phyloP scores from a whole-genome alignment of 2,329 filamentous ascomycete genomes.

The Arthrocladium fulminans region DNA sequence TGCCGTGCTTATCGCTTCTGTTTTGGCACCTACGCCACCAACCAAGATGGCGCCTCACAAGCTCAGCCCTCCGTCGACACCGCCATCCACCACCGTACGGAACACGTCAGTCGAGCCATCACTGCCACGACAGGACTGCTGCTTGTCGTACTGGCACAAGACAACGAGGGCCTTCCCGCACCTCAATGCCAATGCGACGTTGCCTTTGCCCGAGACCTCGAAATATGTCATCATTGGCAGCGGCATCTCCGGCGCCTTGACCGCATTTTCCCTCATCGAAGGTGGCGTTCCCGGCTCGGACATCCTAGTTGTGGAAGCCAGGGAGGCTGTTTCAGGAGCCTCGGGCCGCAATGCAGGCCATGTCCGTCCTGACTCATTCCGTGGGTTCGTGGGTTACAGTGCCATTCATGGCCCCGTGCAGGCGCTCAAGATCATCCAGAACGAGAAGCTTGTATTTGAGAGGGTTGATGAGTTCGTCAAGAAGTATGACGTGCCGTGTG shows the following conservation, averaged over 20 bases:
- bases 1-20: neutral
- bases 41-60: slow-evolving; percentile 8
- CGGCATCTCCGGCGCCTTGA: slow-evolving; percentile 35
- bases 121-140: slow-evolving; percentile 23
- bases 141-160: slow-evolving; percentile 38
- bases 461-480: slow-evolving; percentile 35
- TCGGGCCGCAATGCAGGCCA: slow-evolving; percentile 40
- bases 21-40: neutral
- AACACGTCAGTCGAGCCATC: neutral
- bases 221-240: slow-evolving; percentile 37
- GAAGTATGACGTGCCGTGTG: slow-evolving; percentile 35
- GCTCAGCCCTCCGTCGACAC: slow-evolving; percentile 3
- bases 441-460: slow-evolving; percentile 36
- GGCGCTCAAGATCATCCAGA: slow-evolving; percentile 39
- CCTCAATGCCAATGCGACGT: slow-evolving; percentile 31
- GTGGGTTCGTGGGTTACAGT: slow-evolving; percentile 39
- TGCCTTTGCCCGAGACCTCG: slow-evolving; percentile 24
- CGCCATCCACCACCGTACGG: neutral
- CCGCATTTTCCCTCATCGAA: slow-evolving; percentile 34
- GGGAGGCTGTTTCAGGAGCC: slow-evolving; percentile 38
- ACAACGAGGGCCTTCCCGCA: slow-evolving; percentile 37
- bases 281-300: slow-evolving; percentile 27
- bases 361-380: slow-evolving; percentile 38
- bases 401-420: slow-evolving; percentile 36
- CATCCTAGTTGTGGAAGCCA: slow-evolving; percentile 36